Percentiles rank a stretch among this genome's conserved stretches.
These are phyloP conservation scores for Russula sp. DNA, from an alignment of 768 basidiomycete species.

Conservation along the genomic window DNA sequence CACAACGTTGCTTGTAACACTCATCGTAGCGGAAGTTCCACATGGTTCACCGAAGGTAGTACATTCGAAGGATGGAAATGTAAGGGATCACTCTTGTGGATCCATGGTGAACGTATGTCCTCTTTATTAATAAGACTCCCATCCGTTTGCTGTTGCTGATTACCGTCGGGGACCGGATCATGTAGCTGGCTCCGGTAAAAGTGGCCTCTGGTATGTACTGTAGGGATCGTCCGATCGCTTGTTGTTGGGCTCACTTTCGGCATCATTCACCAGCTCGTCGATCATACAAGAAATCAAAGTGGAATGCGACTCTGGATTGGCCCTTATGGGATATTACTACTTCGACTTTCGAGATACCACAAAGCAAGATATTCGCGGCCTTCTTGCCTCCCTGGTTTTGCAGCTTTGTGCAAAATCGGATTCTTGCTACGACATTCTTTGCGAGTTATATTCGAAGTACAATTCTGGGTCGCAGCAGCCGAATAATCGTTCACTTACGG, in stretches of 20 bases:
- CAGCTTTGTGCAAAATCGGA: slow-evolving; percentile 2
- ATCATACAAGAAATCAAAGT: not conserved
- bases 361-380: slow-evolving; percentile 1
- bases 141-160: not conserved
- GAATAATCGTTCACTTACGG: not conserved
- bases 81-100: not conserved
- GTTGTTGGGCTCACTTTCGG: not conserved
- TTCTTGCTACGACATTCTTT: not conserved
- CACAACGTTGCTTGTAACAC: not conserved
- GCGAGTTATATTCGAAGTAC: not conserved
- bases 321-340: not conserved
- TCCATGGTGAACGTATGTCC: slow-evolving; percentile 3
- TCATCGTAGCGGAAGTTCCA: not conserved
- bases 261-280: not conserved
- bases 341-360: not conserved
- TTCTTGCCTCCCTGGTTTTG: not conserved
- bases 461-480: not conserved
- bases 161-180: not conserved
- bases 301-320: not conserved
- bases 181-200: slow-evolving; percentile 5
- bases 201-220: not conserved
- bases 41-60: not conserved
- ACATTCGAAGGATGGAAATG: not conserved
- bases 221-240: not conserved
- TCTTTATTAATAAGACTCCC: not conserved